Evolutionary conservation across 2,329 filamentous ascomycete genomes (phyloP).

Genomic region (Leptodontidium sp.): DNA sequence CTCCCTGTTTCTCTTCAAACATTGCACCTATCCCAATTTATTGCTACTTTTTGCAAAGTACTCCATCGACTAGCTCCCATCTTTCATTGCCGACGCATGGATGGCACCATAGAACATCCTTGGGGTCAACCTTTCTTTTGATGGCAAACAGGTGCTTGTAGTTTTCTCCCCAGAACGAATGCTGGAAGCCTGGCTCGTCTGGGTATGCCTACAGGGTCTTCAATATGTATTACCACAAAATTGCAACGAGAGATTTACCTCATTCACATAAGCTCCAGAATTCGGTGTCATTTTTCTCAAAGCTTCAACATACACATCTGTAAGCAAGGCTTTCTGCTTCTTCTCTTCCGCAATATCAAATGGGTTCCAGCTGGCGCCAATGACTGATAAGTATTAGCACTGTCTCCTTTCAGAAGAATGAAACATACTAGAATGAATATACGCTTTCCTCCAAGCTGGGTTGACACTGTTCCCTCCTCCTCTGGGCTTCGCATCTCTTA

Average conservation of each 20-base stretch:
- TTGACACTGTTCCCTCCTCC: slow-evolving; percentile 57
- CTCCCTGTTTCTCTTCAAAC: no score
- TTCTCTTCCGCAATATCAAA: slow-evolving; percentile 27
- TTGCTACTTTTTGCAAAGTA: slow-evolving; percentile 28
- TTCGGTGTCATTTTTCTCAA: slow-evolving; percentile 40
- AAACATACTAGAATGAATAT: slow-evolving; percentile 52
- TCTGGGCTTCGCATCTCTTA: slow-evolving; percentile 53
- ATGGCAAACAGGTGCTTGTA: slow-evolving; percentile 55
- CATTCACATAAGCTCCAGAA: slow-evolving; percentile 41
- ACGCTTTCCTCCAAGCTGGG: slow-evolving; percentile 59
- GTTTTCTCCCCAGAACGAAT: slow-evolving; percentile 46
- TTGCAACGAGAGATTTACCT: slow-evolving; percentile 30
- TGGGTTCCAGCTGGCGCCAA: slow-evolving; percentile 29
- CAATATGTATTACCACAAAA: slow-evolving; percentile 19
- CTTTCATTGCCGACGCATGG: slow-evolving; percentile 57
- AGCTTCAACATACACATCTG: slow-evolving; percentile 32
- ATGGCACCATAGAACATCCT: slow-evolving; percentile 57
- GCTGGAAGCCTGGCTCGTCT: slow-evolving; percentile 50
- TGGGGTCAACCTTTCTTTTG: slow-evolving; percentile 56
- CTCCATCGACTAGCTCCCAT: slow-evolving; percentile 43
- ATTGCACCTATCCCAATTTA: no score
- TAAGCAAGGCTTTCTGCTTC: slow-evolving; percentile 27
- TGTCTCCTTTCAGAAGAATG: not conserved
- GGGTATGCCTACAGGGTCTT: slow-evolving; percentile 56
- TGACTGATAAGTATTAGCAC: slow-evolving; percentile 26